Evolutionary conservation across 129 eudicot species (phyloP), one percentile per base, ranked within the genome.

Genomic region (Arctium lappa): DNA sequence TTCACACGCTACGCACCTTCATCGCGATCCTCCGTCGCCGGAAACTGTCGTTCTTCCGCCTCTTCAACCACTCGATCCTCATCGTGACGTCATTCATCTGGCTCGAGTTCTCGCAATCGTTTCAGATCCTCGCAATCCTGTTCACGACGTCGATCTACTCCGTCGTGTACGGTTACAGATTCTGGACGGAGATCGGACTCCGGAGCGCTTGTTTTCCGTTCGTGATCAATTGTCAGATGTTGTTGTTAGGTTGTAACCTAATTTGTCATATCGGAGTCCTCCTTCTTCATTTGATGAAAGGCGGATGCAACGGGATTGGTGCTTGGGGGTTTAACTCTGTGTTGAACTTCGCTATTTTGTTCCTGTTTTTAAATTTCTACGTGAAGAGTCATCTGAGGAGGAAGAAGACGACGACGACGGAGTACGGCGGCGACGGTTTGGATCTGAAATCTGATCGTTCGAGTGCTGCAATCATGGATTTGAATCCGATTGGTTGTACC

Each of bases 261-360:
- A n/a, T 90, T 0, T 90, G 94, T 77, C 98, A 94, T 32, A 42
- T 94, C 0, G 95, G 97, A n/a, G 98, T 91, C 0, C 90, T 90
- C 4, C 13, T 88, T 30, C 42, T 90, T 70, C 97, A 91, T 39
- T 78, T 87, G 33, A 44, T 89, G 6, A 91, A 89, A 80, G 97
- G 98, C 0, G 98, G 98, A 15, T 94, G 98, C 75, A 94, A 94
- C 38, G 98, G 98, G 27, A 94, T 91, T 16, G 93, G 98, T 16
- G 98, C 97, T 0, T 94, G 97, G 98, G 81, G 88, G 33, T 82
- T 91, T 68, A 94, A 94, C 80, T 94, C 98, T 1, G 91, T 90
- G 3, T 87, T 94, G 22, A 92, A 94, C 38, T 86, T 48, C 6
- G 89, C 88, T 0, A 90, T 91, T 86, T 66, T 91, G 66, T 40